A percentile compares a stretch with the other conserved stretches of the same genome.
phyloP scores from a whole-genome alignment of 2,329 filamentous ascomycete species.

The Colletotrichum cuscutae region DNA sequence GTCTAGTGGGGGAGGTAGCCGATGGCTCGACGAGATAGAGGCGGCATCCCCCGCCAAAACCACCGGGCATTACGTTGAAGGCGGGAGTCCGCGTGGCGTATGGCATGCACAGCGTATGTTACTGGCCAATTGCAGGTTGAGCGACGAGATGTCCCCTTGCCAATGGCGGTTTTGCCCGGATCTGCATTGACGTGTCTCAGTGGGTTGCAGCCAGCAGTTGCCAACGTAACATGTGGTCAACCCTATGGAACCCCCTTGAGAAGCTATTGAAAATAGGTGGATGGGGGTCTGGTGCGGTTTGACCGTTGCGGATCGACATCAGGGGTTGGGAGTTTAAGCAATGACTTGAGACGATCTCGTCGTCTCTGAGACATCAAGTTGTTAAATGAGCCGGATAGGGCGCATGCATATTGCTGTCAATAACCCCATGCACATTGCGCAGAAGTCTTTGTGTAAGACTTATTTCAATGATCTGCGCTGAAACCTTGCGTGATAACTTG shows the following conservation, averaged over 20 bases:
- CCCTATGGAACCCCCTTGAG: not conserved
- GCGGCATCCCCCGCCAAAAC: not conserved
- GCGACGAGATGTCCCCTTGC: not conserved
- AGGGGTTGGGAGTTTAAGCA: not conserved
- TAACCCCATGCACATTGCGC: not conserved
- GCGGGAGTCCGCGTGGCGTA: not conserved
- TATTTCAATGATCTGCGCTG: not conserved
- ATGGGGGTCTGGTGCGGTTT: not conserved
- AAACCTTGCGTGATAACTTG: not conserved
- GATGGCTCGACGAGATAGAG: not conserved
- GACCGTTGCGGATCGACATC: conserved; percentile 1
- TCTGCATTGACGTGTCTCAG: conserved; percentile 11
- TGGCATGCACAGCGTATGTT: not conserved
- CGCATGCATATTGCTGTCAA: not conserved
- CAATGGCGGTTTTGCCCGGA: not conserved
- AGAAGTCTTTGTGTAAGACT: too few species aligned
- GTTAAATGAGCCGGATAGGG: not conserved
- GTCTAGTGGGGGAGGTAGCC: not conserved
- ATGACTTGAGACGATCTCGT: not conserved
- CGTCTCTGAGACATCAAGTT: not conserved
- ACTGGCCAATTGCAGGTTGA: not conserved
- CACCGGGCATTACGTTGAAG: not conserved
- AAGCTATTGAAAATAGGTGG: not conserved
- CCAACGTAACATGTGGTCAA: conserved; percentile 13
- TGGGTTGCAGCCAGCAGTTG: conserved; percentile 15